A percentile compares a stretch with the other conserved stretches of the same genome.
These are phyloP conservation scores for Perkinsus marinus DNA, from an alignment of 169 alveolate genomes.

Conservation along the genomic window DNA sequence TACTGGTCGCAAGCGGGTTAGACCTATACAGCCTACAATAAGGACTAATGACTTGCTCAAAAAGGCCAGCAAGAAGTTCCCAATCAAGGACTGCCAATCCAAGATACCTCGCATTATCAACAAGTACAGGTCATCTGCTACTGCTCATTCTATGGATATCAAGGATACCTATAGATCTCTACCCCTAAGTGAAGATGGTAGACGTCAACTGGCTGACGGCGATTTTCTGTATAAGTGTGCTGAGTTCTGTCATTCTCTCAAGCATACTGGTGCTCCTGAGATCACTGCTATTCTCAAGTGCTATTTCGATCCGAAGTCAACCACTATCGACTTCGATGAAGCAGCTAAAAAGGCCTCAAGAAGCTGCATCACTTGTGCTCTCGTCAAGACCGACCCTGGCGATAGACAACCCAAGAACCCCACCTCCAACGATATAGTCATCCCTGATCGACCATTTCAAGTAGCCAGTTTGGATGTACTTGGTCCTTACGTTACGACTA, in stretches of 20 bases:
- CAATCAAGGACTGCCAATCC: background rate
- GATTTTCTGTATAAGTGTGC: background rate
- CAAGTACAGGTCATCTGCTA: background rate
- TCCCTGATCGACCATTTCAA: background rate
- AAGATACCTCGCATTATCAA: background rate
- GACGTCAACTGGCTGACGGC: background rate
- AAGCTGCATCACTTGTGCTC: background rate
- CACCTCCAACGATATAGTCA: background rate
- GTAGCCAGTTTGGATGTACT: background rate
- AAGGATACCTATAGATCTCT: background rate
- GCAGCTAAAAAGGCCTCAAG: background rate
- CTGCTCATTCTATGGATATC: background rate
- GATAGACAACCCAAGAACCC: background rate
- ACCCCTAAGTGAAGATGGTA: background rate
- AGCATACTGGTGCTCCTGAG: background rate
- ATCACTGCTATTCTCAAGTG: background rate
- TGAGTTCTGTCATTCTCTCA: background rate
- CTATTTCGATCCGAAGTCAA: background rate
- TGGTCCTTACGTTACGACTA: background rate
- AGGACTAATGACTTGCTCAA: background rate
- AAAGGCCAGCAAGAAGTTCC: background rate
- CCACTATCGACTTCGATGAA: background rate
- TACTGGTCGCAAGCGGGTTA: background rate
- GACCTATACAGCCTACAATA: background rate
- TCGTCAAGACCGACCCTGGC: background rate